Conservation (phyloP, 1,284 basidiomycete species). For the Tremellales sp. region DNA sequence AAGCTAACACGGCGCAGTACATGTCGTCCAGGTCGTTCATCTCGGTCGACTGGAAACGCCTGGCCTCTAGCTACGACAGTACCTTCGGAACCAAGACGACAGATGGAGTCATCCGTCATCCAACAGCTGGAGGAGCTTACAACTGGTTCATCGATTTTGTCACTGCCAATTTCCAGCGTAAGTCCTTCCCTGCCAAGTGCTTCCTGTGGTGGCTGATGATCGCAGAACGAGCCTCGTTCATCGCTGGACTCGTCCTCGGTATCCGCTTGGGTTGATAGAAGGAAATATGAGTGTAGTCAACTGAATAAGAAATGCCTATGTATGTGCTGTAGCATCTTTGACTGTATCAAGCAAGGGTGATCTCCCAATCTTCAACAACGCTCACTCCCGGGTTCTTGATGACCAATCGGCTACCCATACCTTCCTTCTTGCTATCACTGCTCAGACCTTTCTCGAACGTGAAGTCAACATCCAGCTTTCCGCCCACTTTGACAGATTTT, state of each 20-base stretch:
- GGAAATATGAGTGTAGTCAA: not conserved
- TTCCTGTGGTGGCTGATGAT: too few relatives aligned
- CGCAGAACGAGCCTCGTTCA: conserved; percentile 52
- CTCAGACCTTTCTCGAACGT: conserved; percentile 58
- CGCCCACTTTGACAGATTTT: conserved; percentile 53
- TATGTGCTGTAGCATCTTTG: not conserved
- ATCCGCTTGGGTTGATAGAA: conserved; percentile 50
- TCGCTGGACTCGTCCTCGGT: conserved; percentile 53
- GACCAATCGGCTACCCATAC: conserved; percentile 59
- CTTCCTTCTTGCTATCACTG: conserved; percentile 57
- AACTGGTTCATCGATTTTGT: conserved; percentile 75
- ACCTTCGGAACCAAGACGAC: conserved; percentile 64
- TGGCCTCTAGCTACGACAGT: conserved; percentile 61
- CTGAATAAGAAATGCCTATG: not conserved
- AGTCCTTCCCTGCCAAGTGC: too few relatives aligned
- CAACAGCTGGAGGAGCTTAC: conserved; percentile 64
- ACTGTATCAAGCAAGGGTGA: conserved; percentile 36
- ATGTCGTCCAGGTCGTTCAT: conserved; percentile 66
- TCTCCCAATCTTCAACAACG: conserved; percentile 66
- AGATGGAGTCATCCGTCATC: conserved; percentile 55
- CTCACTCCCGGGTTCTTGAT: conserved; percentile 75
- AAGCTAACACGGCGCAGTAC: conserved; percentile 58
- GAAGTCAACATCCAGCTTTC: conserved; percentile 48
- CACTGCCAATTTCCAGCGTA: conserved; percentile 83
- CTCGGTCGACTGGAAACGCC: conserved; percentile 71